Base-by-base conservation (phyloP, 2,329 filamentous ascomycete genomes). In the Colletotrichum chrysophilum region DNA sequence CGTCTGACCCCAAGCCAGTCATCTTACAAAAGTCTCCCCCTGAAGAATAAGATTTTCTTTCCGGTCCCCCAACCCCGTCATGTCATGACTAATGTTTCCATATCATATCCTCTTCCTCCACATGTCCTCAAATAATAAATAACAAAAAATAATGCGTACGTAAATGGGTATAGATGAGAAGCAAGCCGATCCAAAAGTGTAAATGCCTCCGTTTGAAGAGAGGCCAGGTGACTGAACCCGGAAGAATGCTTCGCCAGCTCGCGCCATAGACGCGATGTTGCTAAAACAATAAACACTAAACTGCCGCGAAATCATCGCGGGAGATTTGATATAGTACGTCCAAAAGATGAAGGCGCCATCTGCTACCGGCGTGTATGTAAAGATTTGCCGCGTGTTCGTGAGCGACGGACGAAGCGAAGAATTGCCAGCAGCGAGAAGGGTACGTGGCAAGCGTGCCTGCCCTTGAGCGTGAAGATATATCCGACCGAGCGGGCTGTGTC, bases 141-240 rank as follows among this genome's bases (percentile, higher is more conserved):
- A 36, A 74, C 55, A 32, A 78, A 70, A 60, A 78, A 75, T 34
- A 66, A 74, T 68, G 55, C 61, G 70, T 71, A 66, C 70, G 65
- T 74, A 78, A 78, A 78, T 75, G 77, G 74, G 76, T 78, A 78
- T 78, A 76, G 71, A 38, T 77, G 74, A 76, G 58, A 64, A 76
- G 65, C 70, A 76, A 76, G 56, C 62, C 71, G 65, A 74, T 71
- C 71, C 68, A 72, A 73, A 77, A 69, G 52, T 30, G 30, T 48
- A 61, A 66, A 55, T 64, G 73, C 43, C 55, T 74, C 74, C 60
- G 43, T 18, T 74, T 30, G 36, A 61, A 34, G 64, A 62, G 48
- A 43, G 66, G 52, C 62, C 67, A 38, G 64, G 68, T 52, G 21
- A n/a, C 4, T 14, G 21, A 32, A 62, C 61, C 68, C 72, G 70